Evolutionary conservation across 768 basidiomycete species (phyloP).

Genomic region (Hirschioporus abietinus): DNA sequence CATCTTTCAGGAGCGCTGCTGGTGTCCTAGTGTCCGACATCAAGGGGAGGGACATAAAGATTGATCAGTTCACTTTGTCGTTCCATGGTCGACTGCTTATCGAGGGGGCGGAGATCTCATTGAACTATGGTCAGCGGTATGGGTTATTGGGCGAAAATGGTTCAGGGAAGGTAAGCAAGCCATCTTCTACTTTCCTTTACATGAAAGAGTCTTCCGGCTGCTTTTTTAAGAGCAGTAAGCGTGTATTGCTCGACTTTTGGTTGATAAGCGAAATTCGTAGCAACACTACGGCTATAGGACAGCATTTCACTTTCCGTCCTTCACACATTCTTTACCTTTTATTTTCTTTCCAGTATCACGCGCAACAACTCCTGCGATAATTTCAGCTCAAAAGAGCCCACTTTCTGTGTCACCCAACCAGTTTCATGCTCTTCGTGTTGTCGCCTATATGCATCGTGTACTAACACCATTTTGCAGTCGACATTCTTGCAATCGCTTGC

Average conservation of each 20-base stretch:
- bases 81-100: slow-evolving; percentile 92
- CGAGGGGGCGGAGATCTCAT: slow-evolving; percentile 37
- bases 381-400: too few species aligned
- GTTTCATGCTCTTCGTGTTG: too few species aligned
- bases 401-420: too few species aligned
- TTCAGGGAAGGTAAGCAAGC: slow-evolving; percentile 37
- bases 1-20: slow-evolving; percentile 65
- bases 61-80: slow-evolving; percentile 90
- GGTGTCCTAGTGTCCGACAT: slow-evolving; percentile 91
- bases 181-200: neutral
- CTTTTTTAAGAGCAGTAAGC: neutral
- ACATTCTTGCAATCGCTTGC: slow-evolving; percentile 47
- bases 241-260: too few species aligned
- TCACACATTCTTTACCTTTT: too few species aligned
- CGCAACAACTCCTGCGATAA: too few species aligned
- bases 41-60: slow-evolving; percentile 95
- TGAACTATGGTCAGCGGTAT: slow-evolving; percentile 40
- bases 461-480: slow-evolving; percentile 24
- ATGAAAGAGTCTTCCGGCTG: neutral
- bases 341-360: too few species aligned
- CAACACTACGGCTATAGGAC: too few species aligned
- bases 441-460: slow-evolving; percentile 5
- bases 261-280: too few species aligned
- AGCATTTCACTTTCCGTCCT: too few species aligned
- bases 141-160: slow-evolving; percentile 52